Base-by-base conservation (phyloP, 2,329 filamentous ascomycete genomes). In the Albifimbria verrucaria region DNA sequence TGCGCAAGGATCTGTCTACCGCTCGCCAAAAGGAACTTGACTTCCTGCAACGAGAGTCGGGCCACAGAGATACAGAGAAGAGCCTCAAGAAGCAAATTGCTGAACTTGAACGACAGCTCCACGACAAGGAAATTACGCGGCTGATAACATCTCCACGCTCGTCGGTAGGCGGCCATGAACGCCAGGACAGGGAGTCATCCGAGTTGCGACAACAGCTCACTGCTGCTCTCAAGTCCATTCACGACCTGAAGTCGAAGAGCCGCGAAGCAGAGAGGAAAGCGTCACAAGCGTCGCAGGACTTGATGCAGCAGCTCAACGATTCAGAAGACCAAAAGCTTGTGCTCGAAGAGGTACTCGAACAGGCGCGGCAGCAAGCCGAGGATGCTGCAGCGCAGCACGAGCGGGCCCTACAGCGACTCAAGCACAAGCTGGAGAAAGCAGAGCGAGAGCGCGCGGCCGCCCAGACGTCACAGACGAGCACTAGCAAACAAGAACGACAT, bases 21-120 rank as follows among this genome's bases (percentile, higher is more conserved):
- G 80, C 86, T 4, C 80, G 86, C n/a, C 79, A 84, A 62, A 87
- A 83, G 58, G 87, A 90, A 59, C 78, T 81, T 17, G 79, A 84
- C 18, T 78, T 85, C 49, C 69, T 87, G 25, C 82, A 88, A 60
- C 82, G 84, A n/a, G 88, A 90, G 62, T 73, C 78, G 10, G 69
- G 80, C 7, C 82, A 87, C 58, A 87, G 85, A 59, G 81, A 87
- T 25, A 72, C 75, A 2, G 76, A 87, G 54, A 85, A 86, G 54
- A 73, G 76, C 20, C 79, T 89, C 53, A 88, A 87, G 66, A 78
- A 80, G 47, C 81, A 86, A 53, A 79, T 90, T 48, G 74, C 79
- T 2, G 83, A 89, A 32, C 77, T 91, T 17, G 87, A 90, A 65
- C 80, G 80, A 41, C 82, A 87, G 54, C 75, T 87, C 4, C 85